Base-by-base conservation (phyloP, 2,329 filamentous ascomycete genomes). In the Westerdykella aurantiaca region DNA sequence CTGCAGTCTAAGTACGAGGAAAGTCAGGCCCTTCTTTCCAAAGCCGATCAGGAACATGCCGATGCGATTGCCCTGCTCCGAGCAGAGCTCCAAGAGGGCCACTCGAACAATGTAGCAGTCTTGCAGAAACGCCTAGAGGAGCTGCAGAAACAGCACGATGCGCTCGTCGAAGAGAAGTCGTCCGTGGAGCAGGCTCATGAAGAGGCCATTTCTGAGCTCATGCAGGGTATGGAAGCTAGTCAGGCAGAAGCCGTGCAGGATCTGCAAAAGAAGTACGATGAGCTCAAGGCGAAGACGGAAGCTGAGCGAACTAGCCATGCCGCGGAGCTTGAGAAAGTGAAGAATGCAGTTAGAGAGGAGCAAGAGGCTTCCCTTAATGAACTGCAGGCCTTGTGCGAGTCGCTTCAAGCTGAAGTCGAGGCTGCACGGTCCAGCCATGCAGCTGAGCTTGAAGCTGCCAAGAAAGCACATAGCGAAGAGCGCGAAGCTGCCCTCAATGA, bases 191-290 rank as follows among this genome's bases (percentile, higher is more conserved):
- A 55, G 11, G 57, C 61, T 4, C 64, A 66, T 18, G 63, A 66
- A 38, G 57, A 60, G 16, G 63, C 62, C 11, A 65, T 67, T n/a
- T 52, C 57, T 6, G 62, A 65, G 42, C 45, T 67, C 4, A 66
- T 63, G 57, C 34, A 50, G 1, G 57, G 57, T 34, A 66, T 67
- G 62, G 60, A 66, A 42, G 51, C 57, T 10, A 63, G 58, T 38
- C 57, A 58, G 21, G 48, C 51, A 4, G 61, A 66, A 31, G 60
- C 63, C 14, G 54, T 64, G 1, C 56, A 63, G 39, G 58, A 64
- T 33, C 34, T 67, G 23, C 61, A 62, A 40, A 60, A 58, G 46
- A 63, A 66, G 39, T 57, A 61, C 35, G 59, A 66, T 34, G 55
- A 50, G 5, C 51, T 66, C 5, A 37, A 45, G 2, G 48, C 51